Base-by-base conservation (phyloP, 371 early-diverging fungal genomes). In the Actinomucor elegans region DNA sequence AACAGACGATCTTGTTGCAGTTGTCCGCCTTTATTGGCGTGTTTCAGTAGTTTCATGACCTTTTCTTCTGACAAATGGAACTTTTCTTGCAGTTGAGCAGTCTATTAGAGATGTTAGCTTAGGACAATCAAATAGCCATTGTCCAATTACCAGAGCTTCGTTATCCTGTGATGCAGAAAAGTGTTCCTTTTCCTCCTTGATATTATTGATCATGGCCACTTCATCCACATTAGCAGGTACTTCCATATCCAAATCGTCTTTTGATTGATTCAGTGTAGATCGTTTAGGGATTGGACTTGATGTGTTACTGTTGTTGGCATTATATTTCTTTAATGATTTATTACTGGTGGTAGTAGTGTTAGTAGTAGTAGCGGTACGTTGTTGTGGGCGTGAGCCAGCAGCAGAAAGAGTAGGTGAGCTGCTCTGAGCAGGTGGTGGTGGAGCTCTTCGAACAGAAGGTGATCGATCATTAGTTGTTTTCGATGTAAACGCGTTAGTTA, bases 51-150 rank as follows among this genome's bases (percentile, higher is more conserved):
- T 42, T 78, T 80, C 44, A 62, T 64, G 12, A 84, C 59, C 41
- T 81, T 80, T 21, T 78, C 87, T 6, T 79, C 79, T 12, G 85
- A 77, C 7, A 86, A 66, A 48, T 84, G 83, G 46, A 79, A 83
- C 54, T 75, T 78, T 59, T 81, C 77, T 51, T 86, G 84, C 2
- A 82, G 79, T 47, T 82, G 71, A 34, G 71, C 77, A 27, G 79
- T 67, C 83, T 84, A 36, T 18, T 17, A 31, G 10, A 48, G n/a
- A n/a, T n/a, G n/a, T n/a, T n/a, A n/a, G n/a, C n/a, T n/a, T n/a
- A n/a, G n/a, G n/a, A n/a, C n/a, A n/a, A n/a, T n/a, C n/a, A n/a
- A n/a, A n/a, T 40, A 23, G n/a, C 17, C 6, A 31, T 31, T 5
- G 31, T 5, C 31, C 31, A 40, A 24, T 47, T 59, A 53, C 59